These are phyloP conservation scores for Dactylellina drechsleri DNA, from an alignment of 2,329 filamentous ascomycete genomes.

Conservation along the genomic window DNA sequence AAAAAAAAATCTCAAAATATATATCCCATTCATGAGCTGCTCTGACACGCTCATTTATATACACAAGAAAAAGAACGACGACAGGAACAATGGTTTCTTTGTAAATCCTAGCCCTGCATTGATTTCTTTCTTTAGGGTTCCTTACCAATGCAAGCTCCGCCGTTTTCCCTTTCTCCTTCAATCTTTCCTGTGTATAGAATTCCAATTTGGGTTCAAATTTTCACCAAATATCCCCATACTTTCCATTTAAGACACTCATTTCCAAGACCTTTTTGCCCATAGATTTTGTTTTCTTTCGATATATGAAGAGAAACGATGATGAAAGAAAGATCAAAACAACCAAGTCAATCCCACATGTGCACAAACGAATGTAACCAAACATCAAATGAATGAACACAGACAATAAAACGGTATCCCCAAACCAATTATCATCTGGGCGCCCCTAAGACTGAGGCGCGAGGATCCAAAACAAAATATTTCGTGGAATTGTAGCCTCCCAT, in stretches of 20 bases:
- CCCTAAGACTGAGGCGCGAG: constrained; percentile 33
- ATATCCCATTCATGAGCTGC: constrained; percentile 53
- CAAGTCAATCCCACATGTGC: constrained; percentile 18
- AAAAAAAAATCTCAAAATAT: constrained; percentile 21
- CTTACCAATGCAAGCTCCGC: constrained; percentile 28
- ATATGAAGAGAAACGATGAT: constrained; percentile 36
- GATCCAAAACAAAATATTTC: constrained; percentile 20
- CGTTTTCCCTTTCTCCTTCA: constrained; percentile 18
- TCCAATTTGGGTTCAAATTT: constrained; percentile 42
- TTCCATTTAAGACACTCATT: constrained; percentile 34
- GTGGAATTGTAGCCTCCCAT: constrained; percentile 19
- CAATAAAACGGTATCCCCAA: constrained; percentile 33
- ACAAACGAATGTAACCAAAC: constrained; percentile 40
- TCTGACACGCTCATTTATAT: constrained; percentile 50
- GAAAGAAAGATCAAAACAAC: constrained; percentile 37
- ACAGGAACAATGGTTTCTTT: constrained; percentile 12
- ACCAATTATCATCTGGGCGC: constrained; percentile 40
- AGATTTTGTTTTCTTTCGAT: constrained; percentile 42
- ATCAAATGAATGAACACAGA: constrained; percentile 45
- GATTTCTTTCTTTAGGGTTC: constrained; percentile 38
- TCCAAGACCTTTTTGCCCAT: constrained; percentile 22
- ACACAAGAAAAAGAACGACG: constrained; percentile 38
- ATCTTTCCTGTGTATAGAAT: constrained; percentile 48
- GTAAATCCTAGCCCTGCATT: constrained; percentile 23
- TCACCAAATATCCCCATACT: constrained; percentile 15